Evolutionary conservation across 1,284 basidiomycete species (phyloP).

Genomic region (Golubevia pallescens): DNA sequence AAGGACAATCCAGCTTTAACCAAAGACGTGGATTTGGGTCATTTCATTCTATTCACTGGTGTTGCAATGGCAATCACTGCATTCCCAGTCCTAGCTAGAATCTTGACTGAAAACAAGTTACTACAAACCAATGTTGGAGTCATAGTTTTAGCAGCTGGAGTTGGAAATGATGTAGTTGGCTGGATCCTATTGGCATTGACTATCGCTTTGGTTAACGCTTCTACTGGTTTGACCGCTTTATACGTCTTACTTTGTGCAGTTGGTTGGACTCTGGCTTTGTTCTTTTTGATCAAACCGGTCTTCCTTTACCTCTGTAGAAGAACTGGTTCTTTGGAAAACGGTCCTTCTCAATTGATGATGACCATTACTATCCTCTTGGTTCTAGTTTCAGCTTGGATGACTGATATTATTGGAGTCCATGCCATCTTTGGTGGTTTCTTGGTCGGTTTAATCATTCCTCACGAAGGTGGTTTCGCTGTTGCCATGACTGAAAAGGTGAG

Average conservation of each 20-base stretch:
- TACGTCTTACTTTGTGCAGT: slow-evolving; percentile 82
- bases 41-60: slow-evolving; percentile 93
- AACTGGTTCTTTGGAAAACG: slow-evolving; percentile 78
- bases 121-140: slow-evolving; percentile 92
- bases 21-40: slow-evolving; percentile 72
- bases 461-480: slow-evolving; percentile 78
- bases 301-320: slow-evolving; percentile 77
- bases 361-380: slow-evolving; percentile 77
- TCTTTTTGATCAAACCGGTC: slow-evolving; percentile 73
- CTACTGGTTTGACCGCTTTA: slow-evolving; percentile 75
- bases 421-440: slow-evolving; percentile 68
- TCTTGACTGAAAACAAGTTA: slow-evolving; percentile 69
- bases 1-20: slow-evolving; percentile 59
- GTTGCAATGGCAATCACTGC: slow-evolving; percentile 92
- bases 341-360: slow-evolving; percentile 79
- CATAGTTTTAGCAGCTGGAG: slow-evolving; percentile 79
- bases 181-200: slow-evolving; percentile 73
- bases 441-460: slow-evolving; percentile 85
- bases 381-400: slow-evolving; percentile 81
- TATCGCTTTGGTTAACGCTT: slow-evolving; percentile 86
- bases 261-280: slow-evolving; percentile 79
- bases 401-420: slow-evolving; percentile 72
- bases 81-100: slow-evolving; percentile 85
- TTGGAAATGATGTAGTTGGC: slow-evolving; percentile 79
- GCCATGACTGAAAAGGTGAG: slow-evolving; percentile 69